Evolutionary conservation across 768 basidiomycete genomes (phyloP).

Genomic region (Agaricus subrufescens): DNA sequence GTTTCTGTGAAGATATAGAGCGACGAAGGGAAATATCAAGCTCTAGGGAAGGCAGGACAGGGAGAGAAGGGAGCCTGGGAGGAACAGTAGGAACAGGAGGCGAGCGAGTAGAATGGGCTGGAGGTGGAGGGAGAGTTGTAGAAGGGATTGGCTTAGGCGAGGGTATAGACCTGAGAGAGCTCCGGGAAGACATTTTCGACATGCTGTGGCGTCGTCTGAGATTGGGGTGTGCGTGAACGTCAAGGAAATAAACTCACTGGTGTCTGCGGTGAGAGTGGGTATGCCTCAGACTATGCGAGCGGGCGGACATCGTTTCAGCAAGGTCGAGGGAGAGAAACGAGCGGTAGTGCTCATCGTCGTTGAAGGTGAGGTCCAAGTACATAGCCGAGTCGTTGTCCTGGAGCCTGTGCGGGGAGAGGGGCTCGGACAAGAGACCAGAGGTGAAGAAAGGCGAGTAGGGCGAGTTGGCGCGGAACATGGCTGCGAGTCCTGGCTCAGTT

Average conservation of each 20-base stretch:
- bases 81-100: slow-evolving; percentile 15
- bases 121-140: slow-evolving; percentile 42
- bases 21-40: slow-evolving; percentile 16
- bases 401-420: slow-evolving; percentile 28
- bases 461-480: slow-evolving; percentile 37
- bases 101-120: slow-evolving; percentile 17
- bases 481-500: slow-evolving; percentile 3
- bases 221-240: background rate
- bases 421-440: slow-evolving; percentile 46
- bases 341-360: slow-evolving; percentile 34
- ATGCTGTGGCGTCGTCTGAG: slow-evolving; percentile 18
- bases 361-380: slow-evolving; percentile 43
- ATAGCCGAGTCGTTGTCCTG: slow-evolving; percentile 27
- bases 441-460: slow-evolving; percentile 66
- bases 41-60: slow-evolving; percentile 21
- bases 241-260: slow-evolving; percentile 16
- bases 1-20: slow-evolving; percentile 17
- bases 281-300: slow-evolving; percentile 33
- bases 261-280: slow-evolving; percentile 13
- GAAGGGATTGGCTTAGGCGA: slow-evolving; percentile 60
- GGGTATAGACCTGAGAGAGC: slow-evolving; percentile 45
- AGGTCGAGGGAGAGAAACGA: slow-evolving; percentile 71
- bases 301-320: slow-evolving; percentile 44
- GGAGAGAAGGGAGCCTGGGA: slow-evolving; percentile 28
- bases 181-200: slow-evolving; percentile 22